These are phyloP conservation scores for Botrytis squamosa DNA, from an alignment of 2,329 filamentous ascomycete genomes.

Conservation along the genomic window DNA sequence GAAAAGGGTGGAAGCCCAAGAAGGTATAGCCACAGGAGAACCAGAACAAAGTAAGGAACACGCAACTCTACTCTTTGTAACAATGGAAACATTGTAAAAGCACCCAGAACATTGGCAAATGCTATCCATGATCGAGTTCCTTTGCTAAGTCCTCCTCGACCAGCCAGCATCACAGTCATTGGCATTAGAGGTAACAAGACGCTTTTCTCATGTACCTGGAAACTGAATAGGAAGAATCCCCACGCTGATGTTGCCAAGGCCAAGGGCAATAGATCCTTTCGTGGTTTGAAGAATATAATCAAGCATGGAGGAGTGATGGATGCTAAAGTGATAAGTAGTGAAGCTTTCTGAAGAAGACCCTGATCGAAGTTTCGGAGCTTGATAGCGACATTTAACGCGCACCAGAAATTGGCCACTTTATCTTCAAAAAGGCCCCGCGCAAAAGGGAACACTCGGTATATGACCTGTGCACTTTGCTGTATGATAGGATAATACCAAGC, in stretches of 20 bases:
- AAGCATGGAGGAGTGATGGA: conserved; percentile 78
- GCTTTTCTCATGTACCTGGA: conserved; percentile 98
- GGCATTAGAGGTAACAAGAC: conserved; percentile 88
- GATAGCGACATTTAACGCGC: conserved; percentile 81
- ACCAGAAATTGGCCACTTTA: conserved; percentile 99
- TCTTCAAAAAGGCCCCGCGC: conserved; percentile 95
- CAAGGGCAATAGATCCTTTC: conserved; percentile 72
- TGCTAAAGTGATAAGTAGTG: conserved; percentile 70
- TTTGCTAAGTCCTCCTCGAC: conserved; percentile 72
- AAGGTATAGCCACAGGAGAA: conserved; percentile 86
- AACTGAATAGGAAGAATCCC: conserved; percentile 97
- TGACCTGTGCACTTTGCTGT: conserved; percentile 76
- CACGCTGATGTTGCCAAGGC: conserved; percentile 83
- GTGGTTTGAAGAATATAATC: conserved; percentile 75
- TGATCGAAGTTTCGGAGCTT: conserved; percentile 78
- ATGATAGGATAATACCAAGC: conserved; percentile 72
- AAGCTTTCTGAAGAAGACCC: conserved; percentile 70
- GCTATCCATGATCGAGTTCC: conserved; percentile 85
- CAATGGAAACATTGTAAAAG: conserved; percentile 92
- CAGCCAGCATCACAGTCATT: conserved; percentile 84
- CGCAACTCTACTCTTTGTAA: conserved; percentile 79
- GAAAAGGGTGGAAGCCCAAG: conserved; percentile 81
- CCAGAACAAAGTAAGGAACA: conserved; percentile 82
- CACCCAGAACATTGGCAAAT: conserved; percentile 87
- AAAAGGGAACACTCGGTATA: conserved; percentile 95